Evolutionary conservation across 352 stramenopile genomes (phyloP).

Genomic region (Hyaloperonospora arabidopsidis): DNA sequence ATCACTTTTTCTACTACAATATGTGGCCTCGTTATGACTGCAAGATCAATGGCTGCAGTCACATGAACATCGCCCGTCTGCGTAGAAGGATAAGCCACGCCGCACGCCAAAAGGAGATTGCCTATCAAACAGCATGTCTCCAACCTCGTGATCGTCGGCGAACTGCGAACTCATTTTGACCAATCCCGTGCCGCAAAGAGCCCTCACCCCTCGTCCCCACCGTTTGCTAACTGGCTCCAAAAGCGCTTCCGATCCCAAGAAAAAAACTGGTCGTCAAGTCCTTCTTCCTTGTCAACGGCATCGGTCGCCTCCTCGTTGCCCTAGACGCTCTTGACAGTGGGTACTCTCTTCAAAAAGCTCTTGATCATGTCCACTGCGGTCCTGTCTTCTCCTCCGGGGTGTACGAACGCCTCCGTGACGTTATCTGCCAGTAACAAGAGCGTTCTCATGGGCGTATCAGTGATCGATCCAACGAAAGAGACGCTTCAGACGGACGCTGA

Average conservation of each 20-base stretch:
- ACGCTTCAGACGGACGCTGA: constrained; percentile 11
- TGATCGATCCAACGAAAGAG: constrained; percentile 14
- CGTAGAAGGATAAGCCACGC: background rate
- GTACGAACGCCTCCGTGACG: constrained; percentile 18
- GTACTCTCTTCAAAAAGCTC: background rate
- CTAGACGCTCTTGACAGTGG: constrained; percentile 1
- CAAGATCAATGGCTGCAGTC: too few species aligned
- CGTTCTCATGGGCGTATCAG: constrained; percentile 17
- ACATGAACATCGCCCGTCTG: too few species aligned
- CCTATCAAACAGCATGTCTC: constrained; percentile 2
- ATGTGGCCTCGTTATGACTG: too few species aligned
- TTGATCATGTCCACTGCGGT: constrained; percentile 46
- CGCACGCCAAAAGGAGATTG: constrained; percentile 6
- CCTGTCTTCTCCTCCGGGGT: constrained; percentile 29
- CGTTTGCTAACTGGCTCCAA: constrained; percentile 19
- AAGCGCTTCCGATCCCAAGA: constrained; percentile 9
- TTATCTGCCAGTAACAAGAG: constrained; percentile 20
- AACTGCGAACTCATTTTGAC: background rate
- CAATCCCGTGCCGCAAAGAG: constrained; percentile 10
- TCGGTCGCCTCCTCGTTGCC: constrained; percentile 7
- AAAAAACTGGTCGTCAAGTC: background rate
- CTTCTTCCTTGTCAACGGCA: too few species aligned
- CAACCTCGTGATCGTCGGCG: too few species aligned
- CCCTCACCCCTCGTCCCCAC: constrained; percentile 20
- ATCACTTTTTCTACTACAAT: too few species aligned